A percentile compares a stretch with the other conserved stretches of the same genome.
Conservation (phyloP, 805 yeast genomes). For the Candida schatavii region DNA sequence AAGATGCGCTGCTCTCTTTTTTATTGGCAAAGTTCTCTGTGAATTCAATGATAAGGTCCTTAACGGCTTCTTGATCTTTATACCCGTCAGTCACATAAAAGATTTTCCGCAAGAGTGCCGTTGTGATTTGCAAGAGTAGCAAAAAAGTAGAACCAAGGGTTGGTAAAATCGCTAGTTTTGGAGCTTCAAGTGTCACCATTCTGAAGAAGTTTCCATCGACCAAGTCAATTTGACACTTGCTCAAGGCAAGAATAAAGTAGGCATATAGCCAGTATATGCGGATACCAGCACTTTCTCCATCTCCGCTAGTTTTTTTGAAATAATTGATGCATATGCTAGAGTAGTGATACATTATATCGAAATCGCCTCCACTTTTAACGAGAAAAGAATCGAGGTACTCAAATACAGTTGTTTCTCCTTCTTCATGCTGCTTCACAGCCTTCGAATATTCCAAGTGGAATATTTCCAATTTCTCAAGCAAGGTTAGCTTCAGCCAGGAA, state of each 20-base stretch:
- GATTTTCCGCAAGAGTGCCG: slow-evolving; percentile 16
- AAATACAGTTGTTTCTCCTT: neutral
- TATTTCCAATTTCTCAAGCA: slow-evolving; percentile 20
- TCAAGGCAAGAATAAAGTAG: slow-evolving; percentile 15
- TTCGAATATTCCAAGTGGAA: slow-evolving; percentile 24
- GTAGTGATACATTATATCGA: slow-evolving; percentile 25
- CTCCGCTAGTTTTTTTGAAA: neutral
- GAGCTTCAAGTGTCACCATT: neutral
- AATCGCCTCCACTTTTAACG: slow-evolving; percentile 1
- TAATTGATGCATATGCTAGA: slow-evolving; percentile 10
- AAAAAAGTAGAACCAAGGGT: slow-evolving; percentile 6
- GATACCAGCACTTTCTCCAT: slow-evolving; percentile 25
- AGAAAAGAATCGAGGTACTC: neutral
- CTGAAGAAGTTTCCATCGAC: slow-evolving; percentile 15
- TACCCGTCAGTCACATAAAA: slow-evolving; percentile 31
- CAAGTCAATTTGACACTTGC: slow-evolving; percentile 17
- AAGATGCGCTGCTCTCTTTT: too few species aligned
- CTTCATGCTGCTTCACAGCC: neutral
- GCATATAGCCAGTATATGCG: slow-evolving; percentile 22
- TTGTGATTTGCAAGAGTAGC: too few species aligned
- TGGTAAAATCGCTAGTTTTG: neutral
- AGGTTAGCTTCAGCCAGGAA: slow-evolving; percentile 21
- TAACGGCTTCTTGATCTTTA: slow-evolving; percentile 21
- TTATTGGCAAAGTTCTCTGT: slow-evolving; percentile 5
- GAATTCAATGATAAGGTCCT: slow-evolving; percentile 8